phyloP scores from a whole-genome alignment of 805 yeast species.

The Yamadazyma philogaea region DNA sequence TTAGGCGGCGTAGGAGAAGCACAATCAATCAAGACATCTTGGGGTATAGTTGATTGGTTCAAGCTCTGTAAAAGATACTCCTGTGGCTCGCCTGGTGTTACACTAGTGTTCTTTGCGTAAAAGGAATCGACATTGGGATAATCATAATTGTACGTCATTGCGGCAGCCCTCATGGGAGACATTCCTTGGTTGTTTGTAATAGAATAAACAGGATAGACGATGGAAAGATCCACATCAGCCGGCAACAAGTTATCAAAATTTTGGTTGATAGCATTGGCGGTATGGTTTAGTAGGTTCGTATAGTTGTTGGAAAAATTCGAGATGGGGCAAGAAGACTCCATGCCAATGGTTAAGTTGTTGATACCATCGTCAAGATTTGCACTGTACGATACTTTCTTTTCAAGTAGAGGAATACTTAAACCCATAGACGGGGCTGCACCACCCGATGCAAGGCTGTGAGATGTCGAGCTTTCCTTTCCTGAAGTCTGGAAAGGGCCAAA shows the following conservation, averaged over 20 bases:
- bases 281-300: slow-evolving; percentile 13
- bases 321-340: slow-evolving; percentile 6
- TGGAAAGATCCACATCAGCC: slow-evolving; percentile 22
- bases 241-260: slow-evolving; percentile 33
- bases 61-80: slow-evolving; percentile 11
- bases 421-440: background rate
- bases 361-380: slow-evolving; percentile 13
- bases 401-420: background rate
- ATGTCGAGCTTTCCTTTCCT: background rate
- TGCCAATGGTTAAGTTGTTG: slow-evolving; percentile 16
- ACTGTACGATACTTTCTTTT: background rate
- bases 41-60: slow-evolving; percentile 9
- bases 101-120: background rate
- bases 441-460: background rate
- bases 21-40: slow-evolving; percentile 12
- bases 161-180: slow-evolving; percentile 10
- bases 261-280: slow-evolving; percentile 20
- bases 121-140: slow-evolving; percentile 4
- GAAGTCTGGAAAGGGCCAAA: background rate
- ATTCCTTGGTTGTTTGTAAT: slow-evolving; percentile 17
- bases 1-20: slow-evolving; percentile 10
- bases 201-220: slow-evolving; percentile 38
- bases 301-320: slow-evolving; percentile 5
- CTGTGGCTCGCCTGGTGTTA: slow-evolving; percentile 9
- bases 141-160: background rate